Percentiles rank a stretch among this genome's conserved stretches.
Conservation (phyloP, 2,329 filamentous ascomycete species). For the Ilyonectria sp. region DNA sequence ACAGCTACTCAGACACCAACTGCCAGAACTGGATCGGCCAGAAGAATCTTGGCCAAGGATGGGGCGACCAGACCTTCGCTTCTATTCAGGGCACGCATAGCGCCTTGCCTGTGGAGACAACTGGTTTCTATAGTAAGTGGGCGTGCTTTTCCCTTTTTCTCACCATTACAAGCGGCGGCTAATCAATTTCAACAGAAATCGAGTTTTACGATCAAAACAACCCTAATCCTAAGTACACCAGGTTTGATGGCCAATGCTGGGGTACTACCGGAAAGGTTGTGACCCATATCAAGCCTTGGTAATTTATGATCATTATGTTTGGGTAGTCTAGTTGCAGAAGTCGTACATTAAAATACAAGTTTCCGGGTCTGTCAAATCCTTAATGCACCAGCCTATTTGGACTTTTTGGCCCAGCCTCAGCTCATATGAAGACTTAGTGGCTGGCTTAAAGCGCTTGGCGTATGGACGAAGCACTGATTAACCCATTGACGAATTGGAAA, state of each 20-base stretch:
- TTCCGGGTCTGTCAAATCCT: too few species aligned
- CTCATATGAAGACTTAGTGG: too few species aligned
- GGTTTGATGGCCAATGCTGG: constrained; percentile 19
- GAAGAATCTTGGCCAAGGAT: constrained; percentile 13
- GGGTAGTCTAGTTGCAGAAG: not conserved
- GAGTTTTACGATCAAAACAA: constrained; percentile 22
- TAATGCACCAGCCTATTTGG: too few species aligned
- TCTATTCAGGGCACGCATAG: constrained; percentile 7
- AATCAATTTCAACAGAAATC: not conserved
- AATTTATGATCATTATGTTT: not conserved
- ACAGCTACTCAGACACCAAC: constrained; percentile 26
- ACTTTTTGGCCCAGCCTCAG: too few species aligned
- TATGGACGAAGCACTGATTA: too few species aligned
- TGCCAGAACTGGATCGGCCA: constrained; percentile 28
- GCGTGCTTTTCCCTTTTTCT: not conserved
- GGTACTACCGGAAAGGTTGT: constrained; percentile 14
- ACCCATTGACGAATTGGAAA: too few species aligned
- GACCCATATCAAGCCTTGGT: constrained; percentile 21
- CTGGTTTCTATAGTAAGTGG: constrained; percentile 10
- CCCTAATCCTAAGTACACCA: constrained; percentile 13
- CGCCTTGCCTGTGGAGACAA: constrained; percentile 8
- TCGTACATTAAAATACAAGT: too few species aligned
- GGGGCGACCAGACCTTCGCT: constrained; percentile 19
- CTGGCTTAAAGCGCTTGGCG: too few species aligned
- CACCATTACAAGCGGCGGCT: not conserved